phyloP scores from a whole-genome alignment of 129 eudicot species.

The Flaveria brownii region DNA sequence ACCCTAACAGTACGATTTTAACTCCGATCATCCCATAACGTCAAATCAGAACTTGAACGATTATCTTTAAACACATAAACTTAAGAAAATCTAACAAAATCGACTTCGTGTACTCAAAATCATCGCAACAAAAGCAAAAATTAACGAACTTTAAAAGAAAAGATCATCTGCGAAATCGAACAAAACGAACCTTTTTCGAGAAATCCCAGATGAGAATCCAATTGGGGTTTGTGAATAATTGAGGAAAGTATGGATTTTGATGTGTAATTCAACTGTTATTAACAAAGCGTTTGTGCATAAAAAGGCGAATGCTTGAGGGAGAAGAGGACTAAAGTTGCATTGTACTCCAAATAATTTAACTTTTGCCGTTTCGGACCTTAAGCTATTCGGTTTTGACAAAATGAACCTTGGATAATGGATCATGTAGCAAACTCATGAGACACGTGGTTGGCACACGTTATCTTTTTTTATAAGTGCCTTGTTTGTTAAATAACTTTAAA shows the following conservation, averaged over 20 bases:
- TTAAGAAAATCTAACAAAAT: neutral
- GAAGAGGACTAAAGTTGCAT: conserved; percentile 23
- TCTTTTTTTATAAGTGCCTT: neutral
- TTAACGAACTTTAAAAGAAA: neutral
- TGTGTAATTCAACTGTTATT: neutral
- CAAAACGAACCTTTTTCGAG: conserved; percentile 7
- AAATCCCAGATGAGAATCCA: conserved; percentile 2
- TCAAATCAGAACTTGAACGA: neutral
- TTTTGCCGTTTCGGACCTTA: neutral
- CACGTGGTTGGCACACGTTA: conserved; percentile 25
- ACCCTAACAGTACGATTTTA: conserved; percentile 12
- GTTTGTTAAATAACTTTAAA: neutral
- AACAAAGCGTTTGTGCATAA: conserved; percentile 17
- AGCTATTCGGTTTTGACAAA: neutral
- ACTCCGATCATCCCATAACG: neutral
- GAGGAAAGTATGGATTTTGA: neutral
- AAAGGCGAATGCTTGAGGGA: conserved; percentile 12
- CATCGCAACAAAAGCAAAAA: neutral
- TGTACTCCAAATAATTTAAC: conserved; percentile 13
- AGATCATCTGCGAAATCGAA: neutral
- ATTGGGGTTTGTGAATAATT: conserved; percentile 13
- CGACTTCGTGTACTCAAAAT: conserved; percentile 15
- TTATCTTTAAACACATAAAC: neutral
- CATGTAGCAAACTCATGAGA: conserved; percentile 9
- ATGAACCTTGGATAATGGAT: neutral